Base-by-base conservation (phyloP, 1,284 basidiomycete genomes). In the Vanrija pseudolonga region DNA sequence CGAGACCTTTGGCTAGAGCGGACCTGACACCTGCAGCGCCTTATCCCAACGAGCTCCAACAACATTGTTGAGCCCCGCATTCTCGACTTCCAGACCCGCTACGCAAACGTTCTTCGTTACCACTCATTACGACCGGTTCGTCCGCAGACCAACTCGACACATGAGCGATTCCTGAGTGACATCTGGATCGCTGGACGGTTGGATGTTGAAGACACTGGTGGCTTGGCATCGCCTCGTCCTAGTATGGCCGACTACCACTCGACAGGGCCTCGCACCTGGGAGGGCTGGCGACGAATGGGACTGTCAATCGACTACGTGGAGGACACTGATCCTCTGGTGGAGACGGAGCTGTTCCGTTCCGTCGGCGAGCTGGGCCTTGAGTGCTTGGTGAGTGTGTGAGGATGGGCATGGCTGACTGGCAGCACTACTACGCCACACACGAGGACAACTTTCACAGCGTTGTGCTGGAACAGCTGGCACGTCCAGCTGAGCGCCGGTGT, bases 31-130 rank as follows among this genome's bases (percentile, higher is more conserved):
- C 23, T 41, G 36, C 65, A 93, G 90, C 85, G 88, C 53, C 80
- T 92, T 28, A 94, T 96, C 86, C 87, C 89, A 15, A 67, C 66
- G 2, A 64, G 61, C 47, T 81, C 87, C 17, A 89, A 89, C 67
- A 87, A 87, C 22, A 85, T 87, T 42, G 90, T 94, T 62, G 90
- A 94, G 46, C 66, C 68, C 3, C 88, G 86, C 58, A 90, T 96
- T 50, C 81, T 95, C 53, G 89, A 94, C 65, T 96, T 95, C 73
- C 93, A 96, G 79, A 85, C 88, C 40, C 91, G 91, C 72, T 85
- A 92, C 65, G 81, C 90, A 51, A 83, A 88, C 24, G 84, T 93
- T 17, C 85, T 87, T 2, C 87, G 90, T 66, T 83, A 86, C 48
- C 87, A 87, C 71, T 90, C 94, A 73, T 84, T 81, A 7, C 88